Base-by-base conservation (phyloP, 1,139 yeast genomes). In the Scheffersomyces insectosa region DNA sequence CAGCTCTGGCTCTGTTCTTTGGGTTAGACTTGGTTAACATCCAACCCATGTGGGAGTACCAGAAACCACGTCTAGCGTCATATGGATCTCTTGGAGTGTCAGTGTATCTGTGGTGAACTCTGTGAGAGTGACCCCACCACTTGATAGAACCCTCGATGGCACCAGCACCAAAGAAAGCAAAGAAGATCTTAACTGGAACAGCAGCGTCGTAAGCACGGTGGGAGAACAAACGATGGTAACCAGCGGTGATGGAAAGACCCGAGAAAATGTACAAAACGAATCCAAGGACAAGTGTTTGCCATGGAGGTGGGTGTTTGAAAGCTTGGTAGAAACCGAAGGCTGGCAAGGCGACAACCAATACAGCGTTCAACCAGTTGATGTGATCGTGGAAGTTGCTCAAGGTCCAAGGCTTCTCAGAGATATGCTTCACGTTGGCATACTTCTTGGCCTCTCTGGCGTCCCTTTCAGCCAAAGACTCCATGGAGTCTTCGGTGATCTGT, bases 71-170 rank as follows among this genome's bases (percentile, higher is more conserved):
- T 73, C 96, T 84, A 39, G 98, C 99, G 62, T 90, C 96, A 68
- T 93, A 95, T 43, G 99, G 99, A 68, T 93, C 99, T 78, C 96
- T 86, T 50, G 83, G 77, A 38, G 99, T 93, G 71, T 93, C 99
- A 12, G 98, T 93, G 75, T 86, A 93, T 70, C 99, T 82, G 75
- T 93, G 99, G 72, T 93, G 99, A 51, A 95, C 82, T 76, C 99
- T 84, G 75, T 93, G 99, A 43, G 95, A 86, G 65, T 93, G 97
- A 42, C 95, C 84, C 99, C 99, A 93, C 99, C 99, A 95, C 72
- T 93, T 90, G 66, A 91, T 85, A 40, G 97, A 90, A 54, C 99
- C 99, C 71, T 93, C 96, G 46, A 89, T 90, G 45, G 97, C 88
- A 44, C 96, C 96, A 37, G 96, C 95, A 45, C 99, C 99, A 54